Evolutionary conservation across 2,329 filamentous ascomycete genomes (phyloP), one percentile per base, ranked within the genome.

Genomic region (Fusarium euwallaceae): DNA sequence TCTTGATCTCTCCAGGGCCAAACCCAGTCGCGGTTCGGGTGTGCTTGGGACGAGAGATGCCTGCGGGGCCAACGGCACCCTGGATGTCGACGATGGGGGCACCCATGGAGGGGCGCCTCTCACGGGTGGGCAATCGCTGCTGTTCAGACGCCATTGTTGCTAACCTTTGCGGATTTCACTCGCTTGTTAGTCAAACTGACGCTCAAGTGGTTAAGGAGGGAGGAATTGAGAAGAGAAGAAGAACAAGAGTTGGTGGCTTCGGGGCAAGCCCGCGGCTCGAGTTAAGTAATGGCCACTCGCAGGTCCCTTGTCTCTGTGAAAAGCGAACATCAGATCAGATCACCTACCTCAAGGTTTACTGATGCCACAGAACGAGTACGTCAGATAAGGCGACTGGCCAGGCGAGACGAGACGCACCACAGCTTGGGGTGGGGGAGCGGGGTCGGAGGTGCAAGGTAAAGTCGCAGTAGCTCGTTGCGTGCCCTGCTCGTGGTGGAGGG

Each of bases 11-110:
- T 39, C 90, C 88, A 32, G 95, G 90, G 37, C 95, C 95, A 81
- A 98, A 97, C 10, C 97, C 97, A 11, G 97, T 99, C 76, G 94
- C 94, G n/a, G 96, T 98, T 77, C 97, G 91, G 88, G 95, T 98
- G 87, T 99, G 97, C 87, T 98, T 99, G 55, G 97, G 97, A 71
- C 97, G 90, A 29, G 90, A 91, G 85, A 93, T 92, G 82, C 97
- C 96, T 48, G 92, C 92, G 45, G 95, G 95, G n/a, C 93, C 93
- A 67, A 98, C 91, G 20, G 94, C 92, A 75, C 95, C 95, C 83
- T 94, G 89, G 72, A 98, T 92, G 81, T 98, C 95, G 74, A 94
- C 91, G 78, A 98, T 92, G 56, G 95, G 95, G 78, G 94, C 94
- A 76, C 93, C 91, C 67, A 90, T 92, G 22, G 95, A 97, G 68